Percentiles rank a stretch among this genome's conserved stretches.
Evolutionary conservation across 139 green algal genomes (phyloP).

Genomic region (Closterium sp.): DNA sequence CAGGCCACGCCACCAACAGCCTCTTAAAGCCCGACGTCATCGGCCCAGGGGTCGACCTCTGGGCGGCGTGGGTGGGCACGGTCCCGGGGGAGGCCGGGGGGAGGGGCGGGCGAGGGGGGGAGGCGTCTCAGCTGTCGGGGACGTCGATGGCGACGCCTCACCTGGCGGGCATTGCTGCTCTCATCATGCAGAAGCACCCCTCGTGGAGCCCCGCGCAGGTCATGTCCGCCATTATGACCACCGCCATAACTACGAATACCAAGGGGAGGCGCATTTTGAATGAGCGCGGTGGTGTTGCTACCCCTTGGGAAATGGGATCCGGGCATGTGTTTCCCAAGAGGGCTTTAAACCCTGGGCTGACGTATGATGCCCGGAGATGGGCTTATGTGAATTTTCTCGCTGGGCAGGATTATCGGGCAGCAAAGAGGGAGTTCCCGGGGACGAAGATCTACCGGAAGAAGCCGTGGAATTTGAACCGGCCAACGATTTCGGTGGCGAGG

Average conservation of each 20-base stretch:
- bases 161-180: constrained; percentile 2
- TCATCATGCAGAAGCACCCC: not conserved
- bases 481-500: not conserved
- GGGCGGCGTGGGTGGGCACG: not conserved
- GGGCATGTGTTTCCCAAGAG: constrained; percentile 8
- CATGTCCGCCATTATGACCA: not conserved
- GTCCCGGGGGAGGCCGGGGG: no score
- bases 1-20: not conserved
- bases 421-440: not conserved
- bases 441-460: not conserved
- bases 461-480: not conserved
- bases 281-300: not conserved
- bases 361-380: constrained; percentile 8
- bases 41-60: not conserved
- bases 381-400: not conserved
- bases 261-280: not conserved
- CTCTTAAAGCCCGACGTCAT: not conserved
- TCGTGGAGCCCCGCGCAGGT: not conserved
- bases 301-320: constrained; percentile 10
- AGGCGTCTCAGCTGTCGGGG: not conserved
- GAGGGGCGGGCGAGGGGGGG: not conserved
- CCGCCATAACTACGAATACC: not conserved
- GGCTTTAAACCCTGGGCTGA: constrained; percentile 4
- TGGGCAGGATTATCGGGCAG: not conserved
- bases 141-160: constrained; percentile 6